Evolutionary conservation across 345 rosid genomes (phyloP), one percentile per base, ranked within the genome.

Genomic region (Erysimum cheiranthoides): DNA sequence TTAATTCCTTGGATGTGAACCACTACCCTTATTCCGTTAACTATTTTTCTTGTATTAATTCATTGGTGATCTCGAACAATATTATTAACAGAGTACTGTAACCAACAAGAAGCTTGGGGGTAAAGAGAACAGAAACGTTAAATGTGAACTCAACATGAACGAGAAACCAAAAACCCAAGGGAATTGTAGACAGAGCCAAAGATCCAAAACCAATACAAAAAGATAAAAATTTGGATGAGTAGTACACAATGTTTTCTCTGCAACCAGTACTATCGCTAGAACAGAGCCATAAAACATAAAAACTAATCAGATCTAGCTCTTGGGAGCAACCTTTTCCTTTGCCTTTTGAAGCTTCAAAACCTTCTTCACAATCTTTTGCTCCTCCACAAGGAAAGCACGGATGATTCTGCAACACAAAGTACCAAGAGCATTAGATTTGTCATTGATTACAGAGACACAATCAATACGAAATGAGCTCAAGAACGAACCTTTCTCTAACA

Each of bases 291-390:
- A 5, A 27, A 68, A 52, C 57, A 60, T 68, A 17, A 43, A 32
- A 47, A 32, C 47, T 62, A 62, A 54, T 4, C 5, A 27, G 17
- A 3, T 70, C 75, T 75, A 88, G 70, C 81, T 80, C 85, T 79
- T 88, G 28, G 84, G 71, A 63, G 88, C 81, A n/a, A 69, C 83
- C 84, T 88, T 88, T 72, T 88, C 88, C 86, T 88, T 88, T 0
- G 89, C 75, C 87, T 86, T 88, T 79, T 88, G 92, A 66, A 88
- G 86, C 84, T 88, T 88, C 88, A 88, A 80, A 16, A 88, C 88
- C 82, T 88, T 88, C 79, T 90, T 88, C 82, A 90, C 96, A 65
- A 90, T 90, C 88, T 90, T 90, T 71, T 90, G 92, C 83, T 90
- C 94, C 76, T 89, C 94, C 12, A 89, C 91, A 82, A 89, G 82